A percentile compares a stretch with the other conserved stretches of the same genome.
These are phyloP conservation scores for Hortaea sp. DNA, from an alignment of 2,329 filamentous ascomycete genomes.

Conservation along the genomic window DNA sequence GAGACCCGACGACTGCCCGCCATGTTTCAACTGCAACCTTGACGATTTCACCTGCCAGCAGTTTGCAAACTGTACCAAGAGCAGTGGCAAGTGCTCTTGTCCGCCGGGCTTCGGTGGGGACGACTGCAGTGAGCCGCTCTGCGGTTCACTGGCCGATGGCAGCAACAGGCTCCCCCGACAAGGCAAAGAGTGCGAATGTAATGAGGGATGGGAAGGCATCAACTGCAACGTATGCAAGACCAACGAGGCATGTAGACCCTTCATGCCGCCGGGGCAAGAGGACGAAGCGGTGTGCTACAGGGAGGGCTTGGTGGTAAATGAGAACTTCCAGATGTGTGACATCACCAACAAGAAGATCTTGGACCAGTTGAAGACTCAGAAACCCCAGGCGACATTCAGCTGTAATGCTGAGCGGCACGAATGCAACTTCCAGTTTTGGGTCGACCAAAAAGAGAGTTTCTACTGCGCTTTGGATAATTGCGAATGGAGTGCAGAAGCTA, in stretches of 20 bases:
- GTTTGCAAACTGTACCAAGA: conserved; percentile 78
- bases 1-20: conserved; percentile 66
- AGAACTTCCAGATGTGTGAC: conserved; percentile 96
- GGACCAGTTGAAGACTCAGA: conserved; percentile 70
- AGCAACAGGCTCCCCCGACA: conserved; percentile 66
- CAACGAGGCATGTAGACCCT: conserved; percentile 70
- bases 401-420: conserved; percentile 65
- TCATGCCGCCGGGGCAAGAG: conserved; percentile 62
- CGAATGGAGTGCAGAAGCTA: conserved; percentile 58
- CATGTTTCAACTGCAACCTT: conserved; percentile 96
- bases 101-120: conserved; percentile 88
- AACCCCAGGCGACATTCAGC: conserved; percentile 88
- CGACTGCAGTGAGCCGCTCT: conserved; percentile 84
- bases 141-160: conserved; percentile 76
- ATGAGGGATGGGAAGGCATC: conserved; percentile 89
- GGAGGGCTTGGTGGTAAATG: conserved; percentile 78
- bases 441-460: conserved; percentile 87
- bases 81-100: conserved; percentile 86
- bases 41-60: conserved; percentile 87
- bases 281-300: conserved; percentile 85
- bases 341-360: conserved; percentile 94
- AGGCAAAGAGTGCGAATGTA: conserved; percentile 67
- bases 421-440: conserved; percentile 99
- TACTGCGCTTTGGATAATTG: conserved; percentile 86
- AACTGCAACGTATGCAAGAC: conserved; percentile 92